phyloP scores from a whole-genome alignment of 768 basidiomycete species.

The Mycena galopus region DNA sequence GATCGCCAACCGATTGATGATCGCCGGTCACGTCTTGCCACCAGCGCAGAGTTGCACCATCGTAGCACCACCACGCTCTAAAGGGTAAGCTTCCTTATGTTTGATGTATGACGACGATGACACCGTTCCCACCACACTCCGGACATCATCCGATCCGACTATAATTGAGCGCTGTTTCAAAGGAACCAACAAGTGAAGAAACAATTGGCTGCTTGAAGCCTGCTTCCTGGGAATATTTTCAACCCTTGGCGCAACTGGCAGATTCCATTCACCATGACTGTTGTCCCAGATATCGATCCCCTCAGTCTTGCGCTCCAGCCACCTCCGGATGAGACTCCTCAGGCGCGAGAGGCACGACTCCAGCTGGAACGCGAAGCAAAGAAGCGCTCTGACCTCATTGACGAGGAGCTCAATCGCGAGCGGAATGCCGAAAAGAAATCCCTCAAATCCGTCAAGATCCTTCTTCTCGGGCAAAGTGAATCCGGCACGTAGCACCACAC shows the following conservation, averaged over 20 bases:
- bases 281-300: slow-evolving; percentile 49
- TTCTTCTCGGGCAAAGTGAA: slow-evolving; percentile 65
- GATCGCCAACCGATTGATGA: too few species aligned
- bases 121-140: background rate
- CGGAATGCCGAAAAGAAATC: slow-evolving; percentile 52
- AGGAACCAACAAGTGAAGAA: background rate
- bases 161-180: background rate
- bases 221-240: background rate
- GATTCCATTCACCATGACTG: slow-evolving; percentile 12
- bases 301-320: slow-evolving; percentile 55
- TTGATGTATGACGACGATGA: too few species aligned
- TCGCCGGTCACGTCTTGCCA: too few species aligned
- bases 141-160: background rate
- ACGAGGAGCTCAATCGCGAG: slow-evolving; percentile 55
- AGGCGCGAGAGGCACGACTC: slow-evolving; percentile 48
- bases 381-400: slow-evolving; percentile 58
- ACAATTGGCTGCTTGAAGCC: background rate
- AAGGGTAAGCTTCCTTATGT: too few species aligned
- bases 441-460: slow-evolving; percentile 53
- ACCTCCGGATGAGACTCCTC: slow-evolving; percentile 49
- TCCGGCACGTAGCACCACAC: slow-evolving; percentile 52
- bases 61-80: too few species aligned
- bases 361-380: slow-evolving; percentile 56
- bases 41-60: too few species aligned
- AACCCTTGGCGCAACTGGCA: background rate